Conservation (phyloP, 306 rosid genomes). For the Vigna trinervia region DNA sequence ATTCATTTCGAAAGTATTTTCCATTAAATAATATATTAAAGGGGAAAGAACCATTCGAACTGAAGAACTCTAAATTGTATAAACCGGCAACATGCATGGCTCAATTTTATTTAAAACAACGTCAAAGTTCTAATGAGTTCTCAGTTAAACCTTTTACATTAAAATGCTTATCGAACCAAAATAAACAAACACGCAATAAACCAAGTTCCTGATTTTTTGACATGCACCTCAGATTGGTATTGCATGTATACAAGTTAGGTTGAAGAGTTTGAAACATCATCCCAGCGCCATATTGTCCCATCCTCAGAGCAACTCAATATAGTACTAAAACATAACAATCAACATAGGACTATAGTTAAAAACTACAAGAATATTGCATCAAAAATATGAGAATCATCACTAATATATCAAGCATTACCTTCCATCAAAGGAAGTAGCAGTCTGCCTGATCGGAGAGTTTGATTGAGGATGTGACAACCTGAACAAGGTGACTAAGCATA, state of each 20-base stretch:
- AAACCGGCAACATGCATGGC: not conserved
- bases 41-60: not conserved
- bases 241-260: conserved; percentile 24
- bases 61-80: not conserved
- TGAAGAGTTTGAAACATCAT: conserved; percentile 50
- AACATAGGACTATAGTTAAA: not conserved
- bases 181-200: conserved; percentile 2
- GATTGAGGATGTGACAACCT: conserved; percentile 90
- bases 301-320: conserved; percentile 91
- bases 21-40: not conserved
- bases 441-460: conserved; percentile 87
- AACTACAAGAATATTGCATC: not conserved
- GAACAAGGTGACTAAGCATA: conserved; percentile 32
- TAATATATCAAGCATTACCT: conserved; percentile 58
- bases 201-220: not conserved
- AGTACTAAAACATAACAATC: conserved; percentile 62
- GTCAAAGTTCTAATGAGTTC: not conserved
- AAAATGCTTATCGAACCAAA: not conserved
- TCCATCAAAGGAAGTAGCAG: conserved; percentile 93
- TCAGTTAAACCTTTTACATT: not conserved
- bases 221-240: conserved; percentile 10
- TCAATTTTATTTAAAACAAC: not conserved
- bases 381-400: conserved; percentile 12
- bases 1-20: not conserved
- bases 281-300: conserved; percentile 99